These are phyloP conservation scores for Fagopyrum tataricum DNA, from an alignment of 148 eudicot genomes.

Conservation along the genomic window DNA sequence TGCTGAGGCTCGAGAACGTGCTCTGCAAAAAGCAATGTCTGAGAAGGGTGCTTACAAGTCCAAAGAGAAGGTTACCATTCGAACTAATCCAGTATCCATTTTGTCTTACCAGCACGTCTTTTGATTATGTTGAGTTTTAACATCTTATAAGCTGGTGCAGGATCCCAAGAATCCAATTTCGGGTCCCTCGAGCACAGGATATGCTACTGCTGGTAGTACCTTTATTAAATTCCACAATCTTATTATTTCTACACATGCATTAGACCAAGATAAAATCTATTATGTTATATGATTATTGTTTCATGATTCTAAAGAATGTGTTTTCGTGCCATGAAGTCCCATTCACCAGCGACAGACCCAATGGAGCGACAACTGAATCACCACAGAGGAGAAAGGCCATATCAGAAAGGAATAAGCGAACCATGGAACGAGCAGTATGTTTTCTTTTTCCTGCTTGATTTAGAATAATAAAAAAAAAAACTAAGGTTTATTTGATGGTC, in stretches of 20 bases:
- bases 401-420: slow-evolving; percentile 73
- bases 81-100: neutral
- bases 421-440: slow-evolving; percentile 85
- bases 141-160: slow-evolving; percentile 26
- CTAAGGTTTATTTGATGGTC: neutral
- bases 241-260: neutral
- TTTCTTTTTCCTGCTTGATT: neutral
- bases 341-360: slow-evolving; percentile 26
- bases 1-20: slow-evolving; percentile 95
- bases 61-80: slow-evolving; percentile 21
- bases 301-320: slow-evolving; percentile 4
- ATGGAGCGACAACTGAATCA: slow-evolving; percentile 49
- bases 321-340: slow-evolving; percentile 13
- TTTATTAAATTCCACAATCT: neutral
- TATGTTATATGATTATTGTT: neutral
- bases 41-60: slow-evolving; percentile 44
- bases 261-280: neutral
- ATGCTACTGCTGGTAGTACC: slow-evolving; percentile 16
- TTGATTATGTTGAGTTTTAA: neutral
- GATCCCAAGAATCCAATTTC: slow-evolving; percentile 41
- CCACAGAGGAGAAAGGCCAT: slow-evolving; percentile 75
- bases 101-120: neutral
- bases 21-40: slow-evolving; percentile 74
- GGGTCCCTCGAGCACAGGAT: slow-evolving; percentile 19
- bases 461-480: neutral